These are phyloP conservation scores for Chondrus crispus DNA, from an alignment of 23 red algal species.

Conservation along the genomic window DNA sequence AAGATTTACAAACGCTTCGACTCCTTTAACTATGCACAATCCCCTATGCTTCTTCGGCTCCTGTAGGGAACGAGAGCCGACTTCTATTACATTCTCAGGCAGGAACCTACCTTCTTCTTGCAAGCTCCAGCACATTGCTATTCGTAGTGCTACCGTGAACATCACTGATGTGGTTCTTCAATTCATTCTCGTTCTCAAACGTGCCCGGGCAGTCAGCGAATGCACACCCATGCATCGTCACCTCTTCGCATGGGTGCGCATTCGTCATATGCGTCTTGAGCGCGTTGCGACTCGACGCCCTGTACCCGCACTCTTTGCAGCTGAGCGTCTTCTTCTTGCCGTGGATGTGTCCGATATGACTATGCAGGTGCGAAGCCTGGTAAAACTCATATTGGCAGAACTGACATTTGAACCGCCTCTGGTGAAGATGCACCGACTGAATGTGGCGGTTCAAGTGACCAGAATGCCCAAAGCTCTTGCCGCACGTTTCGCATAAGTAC, in stretches of 20 bases:
- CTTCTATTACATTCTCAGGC: too few species aligned
- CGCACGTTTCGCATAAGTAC: constrained; percentile 43
- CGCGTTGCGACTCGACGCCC: neutral
- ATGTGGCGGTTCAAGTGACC: constrained; percentile 75
- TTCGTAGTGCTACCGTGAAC: too few species aligned
- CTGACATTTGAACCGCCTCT: constrained; percentile 61
- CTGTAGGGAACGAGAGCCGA: too few species aligned
- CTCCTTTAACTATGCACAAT: too few species aligned
- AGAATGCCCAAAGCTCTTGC: constrained; percentile 57
- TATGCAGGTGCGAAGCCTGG: constrained; percentile 55
- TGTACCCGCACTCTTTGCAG: constrained; percentile 39
- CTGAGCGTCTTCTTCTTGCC: neutral
- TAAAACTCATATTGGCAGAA: constrained; percentile 62
- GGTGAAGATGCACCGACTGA: constrained; percentile 60
- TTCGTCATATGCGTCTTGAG: constrained; percentile 20
- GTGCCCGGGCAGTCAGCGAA: too few species aligned
- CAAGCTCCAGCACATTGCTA: too few species aligned
- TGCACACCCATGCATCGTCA: too few species aligned
- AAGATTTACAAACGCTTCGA: too few species aligned
- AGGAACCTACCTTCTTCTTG: too few species aligned
- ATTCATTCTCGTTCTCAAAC: too few species aligned
- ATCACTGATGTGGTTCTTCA: too few species aligned
- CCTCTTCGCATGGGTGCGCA: neutral
- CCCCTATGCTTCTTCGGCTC: too few species aligned
- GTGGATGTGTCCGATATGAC: constrained; percentile 63